Percentiles rank a stretch among this genome's conserved stretches.
Evolutionary conservation across 2,329 filamentous ascomycete genomes (phyloP).

Genomic region (Davidsoniella australis): DNA sequence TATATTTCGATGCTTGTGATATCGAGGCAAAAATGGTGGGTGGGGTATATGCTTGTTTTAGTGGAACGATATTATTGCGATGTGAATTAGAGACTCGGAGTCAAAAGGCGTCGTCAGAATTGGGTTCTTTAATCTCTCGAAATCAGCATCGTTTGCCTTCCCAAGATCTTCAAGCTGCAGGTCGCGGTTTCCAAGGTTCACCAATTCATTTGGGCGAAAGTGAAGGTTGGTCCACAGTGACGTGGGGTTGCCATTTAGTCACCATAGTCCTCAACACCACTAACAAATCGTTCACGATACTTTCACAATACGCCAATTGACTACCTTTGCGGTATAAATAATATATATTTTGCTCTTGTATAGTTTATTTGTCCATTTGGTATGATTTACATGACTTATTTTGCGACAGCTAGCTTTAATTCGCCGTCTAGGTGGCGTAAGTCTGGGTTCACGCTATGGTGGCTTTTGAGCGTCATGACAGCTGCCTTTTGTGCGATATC

Average conservation of each 20-base stretch:
- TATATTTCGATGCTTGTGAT: background rate
- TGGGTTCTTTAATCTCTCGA: too few species aligned
- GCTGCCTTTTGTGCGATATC: constrained; percentile 68
- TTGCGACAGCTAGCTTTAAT: constrained; percentile 18
- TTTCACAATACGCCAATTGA: too few species aligned
- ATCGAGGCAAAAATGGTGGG: background rate
- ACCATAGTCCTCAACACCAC: background rate
- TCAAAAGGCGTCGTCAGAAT: too few species aligned
- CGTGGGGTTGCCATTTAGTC: constrained; percentile 1
- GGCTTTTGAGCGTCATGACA: constrained; percentile 57
- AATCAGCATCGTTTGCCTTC: too few species aligned
- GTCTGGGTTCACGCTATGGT: constrained; percentile 50
- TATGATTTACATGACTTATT: background rate
- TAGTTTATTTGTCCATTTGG: background rate
- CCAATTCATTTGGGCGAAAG: background rate
- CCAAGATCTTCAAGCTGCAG: too few species aligned
- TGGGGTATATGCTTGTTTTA: background rate
- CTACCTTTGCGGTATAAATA: too few species aligned
- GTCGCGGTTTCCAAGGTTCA: too few species aligned
- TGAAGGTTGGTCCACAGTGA: background rate
- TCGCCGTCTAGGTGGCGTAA: constrained; percentile 29
- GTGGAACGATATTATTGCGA: background rate
- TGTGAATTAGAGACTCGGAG: too few species aligned
- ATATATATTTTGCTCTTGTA: too few species aligned
- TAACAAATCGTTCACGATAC: too few species aligned